Conservation (phyloP, 2,329 filamentous ascomycete species). For the Colletotrichum destructivum region DNA sequence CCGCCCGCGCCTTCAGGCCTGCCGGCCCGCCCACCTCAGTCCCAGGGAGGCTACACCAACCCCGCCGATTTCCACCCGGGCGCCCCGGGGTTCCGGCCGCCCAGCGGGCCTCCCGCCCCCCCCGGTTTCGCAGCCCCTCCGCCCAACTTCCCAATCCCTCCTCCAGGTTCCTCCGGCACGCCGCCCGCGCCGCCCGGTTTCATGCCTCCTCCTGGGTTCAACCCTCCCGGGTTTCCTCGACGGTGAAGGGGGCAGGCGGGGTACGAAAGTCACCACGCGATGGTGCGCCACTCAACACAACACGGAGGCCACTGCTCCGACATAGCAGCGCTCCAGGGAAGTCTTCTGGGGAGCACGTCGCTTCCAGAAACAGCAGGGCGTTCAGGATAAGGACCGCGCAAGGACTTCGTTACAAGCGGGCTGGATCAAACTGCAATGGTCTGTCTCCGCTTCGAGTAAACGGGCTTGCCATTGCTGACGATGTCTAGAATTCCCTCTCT, state of each 20-base stretch:
- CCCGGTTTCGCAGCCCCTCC: slow-evolving; percentile 57
- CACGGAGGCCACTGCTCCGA: background rate
- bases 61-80: slow-evolving; percentile 65
- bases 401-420: slow-evolving; percentile 25
- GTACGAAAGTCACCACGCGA: background rate
- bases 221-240: slow-evolving; percentile 47
- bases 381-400: slow-evolving; percentile 12
- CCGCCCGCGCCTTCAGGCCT: slow-evolving; percentile 66
- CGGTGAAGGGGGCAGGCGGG: slow-evolving; percentile 47
- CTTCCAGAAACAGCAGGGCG: slow-evolving; percentile 25
- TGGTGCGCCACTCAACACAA: background rate
- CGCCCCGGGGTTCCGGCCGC: slow-evolving; percentile 49
- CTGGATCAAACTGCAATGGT: slow-evolving; percentile 39
- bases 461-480: slow-evolving; percentile 38
- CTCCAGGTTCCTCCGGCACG: slow-evolving; percentile 53
- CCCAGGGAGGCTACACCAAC: slow-evolving; percentile 61
- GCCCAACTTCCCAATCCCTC: slow-evolving; percentile 58
- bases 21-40: slow-evolving; percentile 65
- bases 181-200: slow-evolving; percentile 58
- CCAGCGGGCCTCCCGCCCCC: slow-evolving; percentile 54
- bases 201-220: slow-evolving; percentile 62
- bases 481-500: slow-evolving; percentile 2
- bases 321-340: background rate
- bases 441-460: slow-evolving; percentile 32
- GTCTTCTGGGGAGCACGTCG: background rate